Base-by-base conservation (phyloP, 2,329 filamentous ascomycete species). In the Fusarium burgessii region DNA sequence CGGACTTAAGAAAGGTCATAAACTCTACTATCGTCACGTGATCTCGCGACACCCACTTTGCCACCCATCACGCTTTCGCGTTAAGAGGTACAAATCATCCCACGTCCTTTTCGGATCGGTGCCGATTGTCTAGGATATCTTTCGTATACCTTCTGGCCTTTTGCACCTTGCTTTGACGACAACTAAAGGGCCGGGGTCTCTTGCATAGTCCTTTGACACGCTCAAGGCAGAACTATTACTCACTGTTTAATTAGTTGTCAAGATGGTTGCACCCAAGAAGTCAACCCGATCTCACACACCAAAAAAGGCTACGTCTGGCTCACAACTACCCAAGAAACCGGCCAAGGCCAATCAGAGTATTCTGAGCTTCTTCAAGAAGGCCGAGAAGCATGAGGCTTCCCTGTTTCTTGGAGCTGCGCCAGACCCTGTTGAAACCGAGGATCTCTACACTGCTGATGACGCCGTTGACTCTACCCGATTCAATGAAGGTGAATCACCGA, bases 361-460 rank as follows among this genome's bases (percentile, higher is more conserved):
- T 35, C 81, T 93, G 17, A 93, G 81, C 69, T 94, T 93, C 79
- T 94, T 94, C 77, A 90, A 92, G 76, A 94, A 93, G 76, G 84
- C 88, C 0, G 86, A 89, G 41, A 86, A 87, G 56, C 82, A 86
- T 61, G 85, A 91, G 68, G 83, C 90, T 60, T 83, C 84, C 23
- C 84, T 92, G 13, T 92, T 93, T 71, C 79, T 85, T 1, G 80
- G 78, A n/a, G 70, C 76, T 18, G 45, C 70, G 6, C 56, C 73
- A 3, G 74, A 72, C 12, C n/a, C 59, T 15, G 59, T 65, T n/a
- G 38, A 56, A 15, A 64, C 67, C 14, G 72, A 80, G 35, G 74
- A 80, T 51, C 47, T 78, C 9, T 77, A 80, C 55, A 52, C 58
- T 57, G 72, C 68, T 50, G 74, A 80, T 65, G 75, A 79, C 47